A percentile compares a stretch with the other conserved stretches of the same genome.
These are phyloP conservation scores for Metschnikowia similis DNA, from an alignment of 805 yeast genomes.

Conservation along the genomic window DNA sequence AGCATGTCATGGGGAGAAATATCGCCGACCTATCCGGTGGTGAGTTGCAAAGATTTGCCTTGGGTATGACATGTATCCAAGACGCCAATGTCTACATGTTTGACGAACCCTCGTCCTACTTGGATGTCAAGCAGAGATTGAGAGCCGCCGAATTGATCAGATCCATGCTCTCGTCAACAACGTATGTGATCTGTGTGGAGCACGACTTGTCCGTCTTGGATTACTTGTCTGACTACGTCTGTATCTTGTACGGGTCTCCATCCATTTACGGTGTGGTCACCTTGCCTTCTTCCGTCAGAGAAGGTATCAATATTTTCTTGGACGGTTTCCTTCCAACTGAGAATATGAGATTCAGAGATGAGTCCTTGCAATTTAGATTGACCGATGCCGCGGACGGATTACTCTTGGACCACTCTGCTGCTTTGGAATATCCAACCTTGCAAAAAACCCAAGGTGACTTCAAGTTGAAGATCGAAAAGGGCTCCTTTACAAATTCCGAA, in stretches of 20 bases:
- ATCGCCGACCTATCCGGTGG: slow-evolving; percentile 93
- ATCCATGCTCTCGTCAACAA: slow-evolving; percentile 68
- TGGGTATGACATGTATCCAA: slow-evolving; percentile 96
- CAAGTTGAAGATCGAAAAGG: slow-evolving; percentile 73
- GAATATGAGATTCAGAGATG: slow-evolving; percentile 94
- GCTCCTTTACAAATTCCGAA: slow-evolving; percentile 94
- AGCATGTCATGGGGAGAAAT: slow-evolving; percentile 78
- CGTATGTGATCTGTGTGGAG: slow-evolving; percentile 93
- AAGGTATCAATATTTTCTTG: slow-evolving; percentile 96
- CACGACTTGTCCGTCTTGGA: slow-evolving; percentile 98
- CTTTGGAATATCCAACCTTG: slow-evolving; percentile 77
- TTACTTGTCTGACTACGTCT: slow-evolving; percentile 92
- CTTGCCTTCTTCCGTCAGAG: slow-evolving; percentile 93
- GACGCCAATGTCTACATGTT: slow-evolving; percentile 96
- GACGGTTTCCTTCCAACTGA: slow-evolving; percentile 98
- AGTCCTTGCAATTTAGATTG: slow-evolving; percentile 88
- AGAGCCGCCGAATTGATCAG: slow-evolving; percentile 95
- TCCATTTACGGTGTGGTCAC: slow-evolving; percentile 99
- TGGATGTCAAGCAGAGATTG: slow-evolving; percentile 98
- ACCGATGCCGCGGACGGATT: slow-evolving; percentile 82
- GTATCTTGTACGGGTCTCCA: slow-evolving; percentile 96
- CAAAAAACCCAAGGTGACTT: slow-evolving; percentile 94
- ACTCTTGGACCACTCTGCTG: slow-evolving; percentile 72
- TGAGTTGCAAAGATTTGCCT: slow-evolving; percentile 96
- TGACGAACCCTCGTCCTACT: slow-evolving; percentile 97